Percentiles rank a stretch among this genome's conserved stretches.
phyloP scores from a whole-genome alignment of 805 yeast species.

The Barnettozyma californica region DNA sequence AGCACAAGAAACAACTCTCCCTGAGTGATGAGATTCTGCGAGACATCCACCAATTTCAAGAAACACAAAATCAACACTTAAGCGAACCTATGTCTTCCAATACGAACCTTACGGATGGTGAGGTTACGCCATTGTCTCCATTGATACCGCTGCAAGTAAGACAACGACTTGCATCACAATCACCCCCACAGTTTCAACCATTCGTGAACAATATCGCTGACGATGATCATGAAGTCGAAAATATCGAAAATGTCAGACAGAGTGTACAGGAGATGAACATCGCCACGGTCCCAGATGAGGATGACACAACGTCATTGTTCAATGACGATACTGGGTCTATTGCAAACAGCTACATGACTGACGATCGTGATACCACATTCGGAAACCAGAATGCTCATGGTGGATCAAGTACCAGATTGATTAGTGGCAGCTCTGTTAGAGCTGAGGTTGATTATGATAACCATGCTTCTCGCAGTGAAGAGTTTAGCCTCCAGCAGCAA shows the following conservation, averaged over 20 bases:
- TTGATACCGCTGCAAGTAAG: slow-evolving; percentile 7
- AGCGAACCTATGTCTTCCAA: not conserved
- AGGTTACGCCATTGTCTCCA: slow-evolving; percentile 22
- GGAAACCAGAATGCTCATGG: not conserved
- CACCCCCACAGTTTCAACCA: not conserved
- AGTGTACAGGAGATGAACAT: not conserved
- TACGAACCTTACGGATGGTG: slow-evolving; percentile 3
- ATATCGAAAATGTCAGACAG: not conserved
- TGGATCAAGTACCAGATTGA: not conserved
- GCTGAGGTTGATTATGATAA: not conserved
- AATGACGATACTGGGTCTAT: not conserved
- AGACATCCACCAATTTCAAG: slow-evolving; percentile 23
- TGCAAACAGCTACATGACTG: not conserved
- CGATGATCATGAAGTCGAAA: not conserved
- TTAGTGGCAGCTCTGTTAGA: slow-evolving; percentile 1
- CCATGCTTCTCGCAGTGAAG: not conserved
- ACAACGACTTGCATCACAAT: slow-evolving; percentile 5
- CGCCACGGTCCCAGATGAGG: not conserved
- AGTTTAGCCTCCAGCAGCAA: not conserved
- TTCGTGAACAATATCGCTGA: not conserved
- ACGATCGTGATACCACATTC: not conserved
- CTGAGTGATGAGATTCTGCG: slow-evolving; percentile 25
- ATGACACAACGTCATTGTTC: not conserved
- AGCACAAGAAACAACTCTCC: slow-evolving; percentile 22
- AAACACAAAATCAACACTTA: not conserved